Percentiles rank a stretch among this genome's conserved stretches.
phyloP scores from a whole-genome alignment of 1,284 basidiomycete genomes.

The Termitomyces sp. region DNA sequence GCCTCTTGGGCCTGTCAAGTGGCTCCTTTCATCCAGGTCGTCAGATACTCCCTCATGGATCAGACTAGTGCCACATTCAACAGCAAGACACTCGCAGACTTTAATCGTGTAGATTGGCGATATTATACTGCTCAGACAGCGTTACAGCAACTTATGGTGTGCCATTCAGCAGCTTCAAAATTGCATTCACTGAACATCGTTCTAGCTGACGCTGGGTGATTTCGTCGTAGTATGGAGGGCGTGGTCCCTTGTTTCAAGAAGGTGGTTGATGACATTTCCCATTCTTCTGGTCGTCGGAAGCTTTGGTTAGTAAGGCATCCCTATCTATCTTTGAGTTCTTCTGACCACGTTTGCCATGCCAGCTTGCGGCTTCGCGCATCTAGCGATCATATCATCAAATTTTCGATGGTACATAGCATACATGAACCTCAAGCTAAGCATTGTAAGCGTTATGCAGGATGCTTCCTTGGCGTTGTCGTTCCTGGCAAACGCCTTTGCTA shows the following conservation, averaged over 20 bases:
- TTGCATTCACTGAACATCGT: neutral
- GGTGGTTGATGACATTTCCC: neutral
- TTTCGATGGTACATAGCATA: neutral
- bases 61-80: neutral
- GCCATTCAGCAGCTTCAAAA: neutral
- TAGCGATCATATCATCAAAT: neutral
- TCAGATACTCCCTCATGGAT: neutral
- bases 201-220: slow-evolving; percentile 5
- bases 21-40: neutral
- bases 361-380: neutral
- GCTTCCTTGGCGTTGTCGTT: neutral
- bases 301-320: neutral
- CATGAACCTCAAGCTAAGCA: neutral
- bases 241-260: neutral
- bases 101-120: neutral
- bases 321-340: neutral
- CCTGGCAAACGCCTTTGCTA: neutral
- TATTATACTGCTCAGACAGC: neutral
- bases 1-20: neutral
- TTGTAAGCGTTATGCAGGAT: neutral
- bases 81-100: neutral
- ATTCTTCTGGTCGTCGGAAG: neutral
- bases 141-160: neutral
- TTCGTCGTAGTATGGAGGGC: slow-evolving; percentile 3
- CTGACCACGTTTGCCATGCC: neutral